A percentile compares a stretch with the other conserved stretches of the same genome.
phyloP scores from a whole-genome alignment of 208 protist genomes.

The Trypanosoma vivax region DNA sequence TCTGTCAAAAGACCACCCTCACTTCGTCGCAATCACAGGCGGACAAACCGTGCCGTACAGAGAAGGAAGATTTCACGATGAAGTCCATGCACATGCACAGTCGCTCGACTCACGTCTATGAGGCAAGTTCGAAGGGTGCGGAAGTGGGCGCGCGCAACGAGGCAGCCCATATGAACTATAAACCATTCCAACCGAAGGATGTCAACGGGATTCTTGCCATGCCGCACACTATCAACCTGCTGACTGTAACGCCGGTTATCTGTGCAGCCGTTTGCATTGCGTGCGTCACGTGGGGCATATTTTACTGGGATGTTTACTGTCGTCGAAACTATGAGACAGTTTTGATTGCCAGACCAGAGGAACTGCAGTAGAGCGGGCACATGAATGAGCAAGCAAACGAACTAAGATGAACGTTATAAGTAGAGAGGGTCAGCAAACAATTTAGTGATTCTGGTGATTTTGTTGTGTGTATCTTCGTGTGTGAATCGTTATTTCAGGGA shows the following conservation, averaged over 20 bases:
- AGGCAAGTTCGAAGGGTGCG: conserved; percentile 65
- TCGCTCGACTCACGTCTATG: conserved; percentile 65
- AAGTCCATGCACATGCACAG: conserved; percentile 51
- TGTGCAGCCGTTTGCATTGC: conserved; percentile 47
- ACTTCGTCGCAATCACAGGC: not conserved
- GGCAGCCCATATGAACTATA: conserved; percentile 83
- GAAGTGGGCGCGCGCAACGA: conserved; percentile 86
- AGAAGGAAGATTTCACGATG: conserved; percentile 61
- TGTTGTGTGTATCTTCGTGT: not conserved
- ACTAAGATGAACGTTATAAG: not conserved
- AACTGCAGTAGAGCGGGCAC: conserved; percentile 9
- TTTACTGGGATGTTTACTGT: conserved; percentile 86
- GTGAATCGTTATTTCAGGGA: not conserved
- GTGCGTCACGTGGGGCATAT: conserved; percentile 64
- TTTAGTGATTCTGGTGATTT: not conserved
- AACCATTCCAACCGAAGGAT: conserved; percentile 41
- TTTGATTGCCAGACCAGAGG: conserved; percentile 61
- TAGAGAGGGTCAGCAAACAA: not conserved
- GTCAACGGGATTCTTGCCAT: conserved; percentile 55
- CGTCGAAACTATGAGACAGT: conserved; percentile 73
- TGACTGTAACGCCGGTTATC: conserved; percentile 71
- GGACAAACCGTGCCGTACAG: no score
- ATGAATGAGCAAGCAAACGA: not conserved
- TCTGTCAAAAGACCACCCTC: conserved; percentile 22
- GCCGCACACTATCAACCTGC: conserved; percentile 68